Conservation (phyloP, 2,329 filamentous ascomycete species). For the Thelonectria olida region DNA sequence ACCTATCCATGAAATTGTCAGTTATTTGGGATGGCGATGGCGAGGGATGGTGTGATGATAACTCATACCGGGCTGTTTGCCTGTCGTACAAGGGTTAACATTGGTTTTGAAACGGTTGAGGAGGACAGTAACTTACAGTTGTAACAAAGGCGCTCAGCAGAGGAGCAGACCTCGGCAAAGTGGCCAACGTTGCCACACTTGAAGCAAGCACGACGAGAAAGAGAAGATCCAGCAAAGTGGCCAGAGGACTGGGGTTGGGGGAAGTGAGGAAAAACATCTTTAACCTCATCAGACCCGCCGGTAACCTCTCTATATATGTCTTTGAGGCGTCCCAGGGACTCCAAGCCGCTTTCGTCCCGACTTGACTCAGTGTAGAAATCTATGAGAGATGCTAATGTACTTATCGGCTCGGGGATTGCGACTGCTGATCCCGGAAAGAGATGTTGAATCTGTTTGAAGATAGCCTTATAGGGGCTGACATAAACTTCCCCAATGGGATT, state of each 20-base stretch:
- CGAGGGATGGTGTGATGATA: background rate
- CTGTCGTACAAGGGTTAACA: conserved; percentile 49
- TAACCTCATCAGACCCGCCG: no score
- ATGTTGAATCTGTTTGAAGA: background rate
- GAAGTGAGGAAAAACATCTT: no score
- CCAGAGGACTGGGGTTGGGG: no score
- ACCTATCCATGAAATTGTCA: conserved; percentile 54
- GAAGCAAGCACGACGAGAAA: conserved; percentile 85
- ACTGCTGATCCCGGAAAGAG: no score
- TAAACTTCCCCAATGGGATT: background rate
- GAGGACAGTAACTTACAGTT: conserved; percentile 78
- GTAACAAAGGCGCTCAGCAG: conserved; percentile 98
- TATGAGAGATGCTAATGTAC: no score
- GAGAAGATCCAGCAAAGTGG: no score
- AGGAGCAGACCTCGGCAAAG: conserved; percentile 92
- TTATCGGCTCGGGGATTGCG: no score
- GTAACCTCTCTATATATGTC: no score
- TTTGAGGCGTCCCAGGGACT: no score
- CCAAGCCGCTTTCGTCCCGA: no score
- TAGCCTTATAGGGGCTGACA: background rate
- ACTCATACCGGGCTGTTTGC: conserved; percentile 79
- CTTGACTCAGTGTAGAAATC: no score
- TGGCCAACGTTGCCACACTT: conserved; percentile 86
- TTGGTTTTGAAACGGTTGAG: background rate
- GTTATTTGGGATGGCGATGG: background rate